These are phyloP conservation scores for Karstenula rhodostoma DNA, from an alignment of 2,329 filamentous ascomycete species.

Conservation along the genomic window DNA sequence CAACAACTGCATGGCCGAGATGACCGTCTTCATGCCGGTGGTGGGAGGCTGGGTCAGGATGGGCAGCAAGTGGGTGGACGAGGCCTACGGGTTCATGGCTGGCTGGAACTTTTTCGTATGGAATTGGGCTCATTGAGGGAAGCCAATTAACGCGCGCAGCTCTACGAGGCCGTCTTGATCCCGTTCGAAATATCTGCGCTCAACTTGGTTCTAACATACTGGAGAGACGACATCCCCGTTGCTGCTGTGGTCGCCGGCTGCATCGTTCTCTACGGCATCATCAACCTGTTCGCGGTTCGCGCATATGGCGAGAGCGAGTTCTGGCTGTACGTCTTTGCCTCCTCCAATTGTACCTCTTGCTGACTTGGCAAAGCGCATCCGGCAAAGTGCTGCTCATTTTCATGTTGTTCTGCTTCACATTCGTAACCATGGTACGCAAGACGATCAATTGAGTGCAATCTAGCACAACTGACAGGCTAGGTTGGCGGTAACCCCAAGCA, in stretches of 20 bases:
- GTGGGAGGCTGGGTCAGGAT: constrained; percentile 67
- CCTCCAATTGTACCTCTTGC: not conserved
- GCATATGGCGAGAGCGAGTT: constrained; percentile 51
- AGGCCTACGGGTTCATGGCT: constrained; percentile 65
- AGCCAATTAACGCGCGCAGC: constrained; percentile 30
- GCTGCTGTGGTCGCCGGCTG: constrained; percentile 41
- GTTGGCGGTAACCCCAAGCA: constrained; percentile 50
- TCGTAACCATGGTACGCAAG: constrained; percentile 42
- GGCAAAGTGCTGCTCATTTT: constrained; percentile 52
- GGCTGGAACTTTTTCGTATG: constrained; percentile 54
- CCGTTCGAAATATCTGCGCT: constrained; percentile 54
- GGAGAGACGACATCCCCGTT: constrained; percentile 47
- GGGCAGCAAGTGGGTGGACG: constrained; percentile 68
- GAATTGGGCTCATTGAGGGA: constrained; percentile 26
- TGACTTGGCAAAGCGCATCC: constrained; percentile 20
- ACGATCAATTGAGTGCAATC: too few relatives aligned
- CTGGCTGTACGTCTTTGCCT: constrained; percentile 34
- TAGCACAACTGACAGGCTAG: not conserved
- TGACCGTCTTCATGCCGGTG: constrained; percentile 67
- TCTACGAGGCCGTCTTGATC: constrained; percentile 55
- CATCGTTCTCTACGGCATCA: constrained; percentile 41
- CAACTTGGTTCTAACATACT: constrained; percentile 25
- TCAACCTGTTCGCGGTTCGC: constrained; percentile 50
- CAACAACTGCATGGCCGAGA: constrained; percentile 69
- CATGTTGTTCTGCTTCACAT: constrained; percentile 49